Conservation (phyloP, 257 asterid species). For the Misopates orontium region DNA sequence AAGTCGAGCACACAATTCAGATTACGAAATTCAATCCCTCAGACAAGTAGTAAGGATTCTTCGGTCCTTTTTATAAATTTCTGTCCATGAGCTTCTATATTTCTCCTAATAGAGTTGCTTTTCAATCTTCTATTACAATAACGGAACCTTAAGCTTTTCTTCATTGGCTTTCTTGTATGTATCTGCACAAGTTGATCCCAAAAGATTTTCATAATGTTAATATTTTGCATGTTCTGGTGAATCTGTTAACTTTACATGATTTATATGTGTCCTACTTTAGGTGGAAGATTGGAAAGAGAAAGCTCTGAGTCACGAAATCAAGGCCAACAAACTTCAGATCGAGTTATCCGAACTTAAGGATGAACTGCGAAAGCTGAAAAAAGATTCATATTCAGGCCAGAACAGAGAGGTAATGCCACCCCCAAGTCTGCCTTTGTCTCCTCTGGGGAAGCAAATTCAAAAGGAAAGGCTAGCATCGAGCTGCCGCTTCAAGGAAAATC, state of each 20-base stretch:
- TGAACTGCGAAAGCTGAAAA: slow-evolving; percentile 36
- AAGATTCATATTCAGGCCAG: slow-evolving; percentile 10
- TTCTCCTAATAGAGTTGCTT: neutral
- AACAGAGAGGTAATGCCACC: slow-evolving; percentile 3
- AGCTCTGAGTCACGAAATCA: slow-evolving; percentile 49
- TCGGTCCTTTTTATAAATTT: neutral
- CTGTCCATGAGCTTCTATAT: neutral
- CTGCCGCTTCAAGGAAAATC: slow-evolving; percentile 28
- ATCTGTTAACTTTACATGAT: neutral
- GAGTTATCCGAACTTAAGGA: slow-evolving; percentile 38
- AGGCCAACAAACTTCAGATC: slow-evolving; percentile 43
- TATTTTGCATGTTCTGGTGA: too few relatives aligned
- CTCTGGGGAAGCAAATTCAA: slow-evolving; percentile 42
- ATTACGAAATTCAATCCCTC: slow-evolving; percentile 49
- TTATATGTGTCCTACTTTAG: slow-evolving; percentile 30
- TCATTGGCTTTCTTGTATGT: neutral
- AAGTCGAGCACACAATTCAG: slow-evolving; percentile 52
- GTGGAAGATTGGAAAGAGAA: slow-evolving; percentile 75
- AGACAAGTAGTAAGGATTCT: slow-evolving; percentile 48
- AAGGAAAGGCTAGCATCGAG: slow-evolving; percentile 33
- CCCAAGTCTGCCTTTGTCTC: slow-evolving; percentile 26
- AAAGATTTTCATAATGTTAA: neutral
- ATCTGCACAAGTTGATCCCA: neutral
- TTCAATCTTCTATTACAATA: too few relatives aligned
- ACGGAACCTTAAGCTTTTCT: neutral